Base-by-base conservation (phyloP, 1,139 yeast genomes). In the Pichia sp. region DNA sequence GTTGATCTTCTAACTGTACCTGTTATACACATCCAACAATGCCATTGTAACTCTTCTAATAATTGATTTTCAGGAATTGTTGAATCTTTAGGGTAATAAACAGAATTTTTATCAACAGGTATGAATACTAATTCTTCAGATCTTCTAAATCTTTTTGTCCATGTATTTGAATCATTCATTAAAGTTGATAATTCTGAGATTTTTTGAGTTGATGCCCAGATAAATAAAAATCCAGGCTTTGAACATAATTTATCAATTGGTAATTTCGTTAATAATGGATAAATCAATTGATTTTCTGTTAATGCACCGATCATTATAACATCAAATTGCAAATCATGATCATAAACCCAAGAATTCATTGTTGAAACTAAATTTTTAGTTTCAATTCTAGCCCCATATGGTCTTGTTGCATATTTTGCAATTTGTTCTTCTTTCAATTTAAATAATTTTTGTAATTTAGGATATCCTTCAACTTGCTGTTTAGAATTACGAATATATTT, bases 11-110 rank as follows among this genome's bases (percentile, higher is more conserved):
- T 73, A 10, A 90, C 90, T 0, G 97, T 90, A 5, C 97, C 97
- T 3, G 96, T 89, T 49, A 90, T 85, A 57, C 97, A 92, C 96
- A 90, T 87, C 84, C 96, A 86, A 60, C 97, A 90, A 66, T 90
- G 97, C 96, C 96, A 89, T 61, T 85, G 94, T 66, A 72, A 70
- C 53, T 69, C 73, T 48, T 73, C 76, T 42, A 76, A 63, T 28
- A 75, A 52, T 10, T 75, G 66, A 6, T 67, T 66, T 48, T 75
- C 79, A 34, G 74, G 74, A 11, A 61, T 56, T n/a, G 52, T 43
- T 5, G 65, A 53, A 41, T 68, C 74, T 44, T 75, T 74, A 0
- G 87, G 86, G 56, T 76, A 81, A 59, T 76, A 79, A 1, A 80
- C 80, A 0, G 87, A 79, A 35, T 74, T 66, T 53, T 78, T 76